Evolutionary conservation across 805 yeast species (phyloP), one percentile per base, ranked within the genome.

Genomic region (Tanozyma kutaoensis): DNA sequence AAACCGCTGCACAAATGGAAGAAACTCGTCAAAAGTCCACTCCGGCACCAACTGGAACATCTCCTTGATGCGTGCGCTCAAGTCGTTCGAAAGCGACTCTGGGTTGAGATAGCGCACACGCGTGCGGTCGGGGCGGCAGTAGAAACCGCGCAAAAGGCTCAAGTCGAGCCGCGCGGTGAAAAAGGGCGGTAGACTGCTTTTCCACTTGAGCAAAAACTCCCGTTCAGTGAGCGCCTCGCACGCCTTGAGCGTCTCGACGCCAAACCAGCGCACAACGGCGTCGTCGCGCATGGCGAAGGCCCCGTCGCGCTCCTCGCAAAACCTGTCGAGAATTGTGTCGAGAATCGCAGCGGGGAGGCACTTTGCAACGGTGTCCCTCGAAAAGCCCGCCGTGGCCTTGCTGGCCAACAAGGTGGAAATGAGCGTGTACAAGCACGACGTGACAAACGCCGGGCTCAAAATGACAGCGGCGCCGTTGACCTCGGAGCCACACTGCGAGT

Each of bases 131-230:
- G 78, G 75, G 13, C 62, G 53, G 21, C 57, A 65, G 41, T 50
- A 76, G 39, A 62, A 39, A 1, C 93, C 93, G 17, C 51, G 40
- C 12, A 82, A 53, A 35, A 68, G 49, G 3, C 51, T 43, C 11
- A 78, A 35, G 30, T 72, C 76, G 11, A 79, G 55, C 12, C 75
- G 66, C 23, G 76, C 66, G 26, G 66, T 71, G 53, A 71, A 65
- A 46, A 70, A 65, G 7, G 71, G 65, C 2, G 91, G 86, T 23
- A 80, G 58, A 5, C 63, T 52, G 2, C 73, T 56, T 38, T 72
- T 69, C 73, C 86, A 69, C 28, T 66, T 63, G 26, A 78, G 60
- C 32, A 74, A 40, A 40, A 84, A 70, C 32, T 76, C 82, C 16
- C 38, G 30, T n/a, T 37, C 36, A 11, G 38, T 29, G 5, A 33